phyloP scores from a whole-genome alignment of 192 early-diverging fungal genomes.

The Mortierella hygrophila region DNA sequence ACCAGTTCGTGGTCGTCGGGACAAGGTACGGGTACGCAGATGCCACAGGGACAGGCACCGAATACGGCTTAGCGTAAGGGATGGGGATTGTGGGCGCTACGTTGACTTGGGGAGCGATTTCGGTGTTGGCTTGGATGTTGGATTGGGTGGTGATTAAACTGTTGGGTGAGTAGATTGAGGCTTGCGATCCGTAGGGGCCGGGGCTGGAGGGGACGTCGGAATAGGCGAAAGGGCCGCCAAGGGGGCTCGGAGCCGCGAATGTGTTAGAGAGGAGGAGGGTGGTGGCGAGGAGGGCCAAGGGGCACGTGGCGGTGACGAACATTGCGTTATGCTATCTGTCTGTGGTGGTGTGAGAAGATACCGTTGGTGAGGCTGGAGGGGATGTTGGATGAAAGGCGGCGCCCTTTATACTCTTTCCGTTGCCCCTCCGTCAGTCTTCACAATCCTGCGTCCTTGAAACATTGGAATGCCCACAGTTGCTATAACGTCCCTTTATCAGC shows the following conservation, averaged over 20 bases:
- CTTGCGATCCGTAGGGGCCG: neutral
- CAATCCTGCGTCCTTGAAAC: no score
- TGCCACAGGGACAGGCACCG: conserved; percentile 26
- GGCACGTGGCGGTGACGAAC: neutral
- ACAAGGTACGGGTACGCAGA: conserved; percentile 23
- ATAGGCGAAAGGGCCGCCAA: neutral
- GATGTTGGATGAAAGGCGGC: neutral
- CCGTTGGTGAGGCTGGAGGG: neutral
- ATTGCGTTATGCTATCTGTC: neutral
- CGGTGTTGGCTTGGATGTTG: conserved; percentile 43
- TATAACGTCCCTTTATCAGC: no score
- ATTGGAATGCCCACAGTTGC: no score
- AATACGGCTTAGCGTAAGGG: conserved; percentile 33
- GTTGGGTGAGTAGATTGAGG: neutral
- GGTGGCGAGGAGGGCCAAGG: neutral
- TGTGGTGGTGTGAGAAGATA: neutral
- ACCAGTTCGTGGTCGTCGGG: neutral
- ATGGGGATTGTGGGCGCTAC: conserved; percentile 39
- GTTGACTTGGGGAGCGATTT: conserved; percentile 40
- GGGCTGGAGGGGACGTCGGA: no score
- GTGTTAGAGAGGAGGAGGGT: neutral
- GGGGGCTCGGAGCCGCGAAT: neutral
- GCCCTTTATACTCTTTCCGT: no score
- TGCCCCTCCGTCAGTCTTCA: no score
- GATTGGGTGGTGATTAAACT: conserved; percentile 13